Conservation (phyloP, 2,329 filamentous ascomycete genomes). For the Neurospora crassa region DNA sequence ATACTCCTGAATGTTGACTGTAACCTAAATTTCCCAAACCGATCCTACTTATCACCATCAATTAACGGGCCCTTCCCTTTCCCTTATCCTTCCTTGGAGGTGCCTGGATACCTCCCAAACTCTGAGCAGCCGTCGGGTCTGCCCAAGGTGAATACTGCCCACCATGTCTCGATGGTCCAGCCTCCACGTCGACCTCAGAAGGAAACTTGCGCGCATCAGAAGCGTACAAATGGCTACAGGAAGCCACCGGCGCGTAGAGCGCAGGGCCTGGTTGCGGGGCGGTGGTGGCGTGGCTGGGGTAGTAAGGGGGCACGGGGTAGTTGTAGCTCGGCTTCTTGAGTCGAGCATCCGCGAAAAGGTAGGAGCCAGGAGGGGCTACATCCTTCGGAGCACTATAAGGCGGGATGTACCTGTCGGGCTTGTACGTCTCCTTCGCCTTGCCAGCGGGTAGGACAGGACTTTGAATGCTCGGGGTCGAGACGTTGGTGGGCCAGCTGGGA, state of each 20-base stretch:
- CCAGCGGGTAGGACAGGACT: background rate
- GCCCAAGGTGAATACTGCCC: background rate
- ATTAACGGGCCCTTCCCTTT: background rate
- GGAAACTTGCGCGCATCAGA: too few species aligned
- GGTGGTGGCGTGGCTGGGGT: background rate
- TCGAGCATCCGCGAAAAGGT: background rate
- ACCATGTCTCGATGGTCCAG: background rate
- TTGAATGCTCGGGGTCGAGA: background rate
- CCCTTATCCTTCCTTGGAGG: background rate
- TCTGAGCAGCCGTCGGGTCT: slow-evolving; percentile 1
- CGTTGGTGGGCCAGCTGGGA: background rate
- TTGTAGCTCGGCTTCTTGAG: background rate
- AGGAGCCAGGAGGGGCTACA: background rate
- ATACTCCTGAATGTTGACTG: too few species aligned
- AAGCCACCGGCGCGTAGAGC: too few species aligned
- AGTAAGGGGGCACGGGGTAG: background rate
- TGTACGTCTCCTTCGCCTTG: background rate
- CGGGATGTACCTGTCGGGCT: background rate
- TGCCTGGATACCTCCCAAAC: background rate
- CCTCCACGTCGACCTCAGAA: background rate
- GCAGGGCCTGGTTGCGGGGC: background rate
- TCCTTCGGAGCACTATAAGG: background rate
- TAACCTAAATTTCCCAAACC: too few species aligned
- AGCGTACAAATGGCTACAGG: too few species aligned
- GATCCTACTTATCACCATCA: background rate